Percentiles rank a stretch among this genome's conserved stretches.
Evolutionary conservation across 768 basidiomycete species (phyloP).

Genomic region (Suillus alpinus): DNA sequence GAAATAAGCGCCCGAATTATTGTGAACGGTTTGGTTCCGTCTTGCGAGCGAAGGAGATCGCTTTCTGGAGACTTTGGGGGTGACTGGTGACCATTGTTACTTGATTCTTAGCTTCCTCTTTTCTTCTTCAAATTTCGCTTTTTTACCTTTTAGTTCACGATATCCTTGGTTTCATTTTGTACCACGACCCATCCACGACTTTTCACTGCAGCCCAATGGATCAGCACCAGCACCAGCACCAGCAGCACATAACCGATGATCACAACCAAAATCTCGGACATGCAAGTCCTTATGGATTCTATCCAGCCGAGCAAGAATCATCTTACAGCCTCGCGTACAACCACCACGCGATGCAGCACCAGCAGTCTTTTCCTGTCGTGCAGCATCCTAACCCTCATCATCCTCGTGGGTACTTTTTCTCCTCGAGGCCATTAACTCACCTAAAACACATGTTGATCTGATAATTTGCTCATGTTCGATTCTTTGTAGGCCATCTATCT

Average conservation of each 20-base stretch:
- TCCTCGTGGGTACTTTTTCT: constrained; percentile 67
- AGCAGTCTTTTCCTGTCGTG: constrained; percentile 54
- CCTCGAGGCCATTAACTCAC: constrained; percentile 37
- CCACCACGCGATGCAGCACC: constrained; percentile 47
- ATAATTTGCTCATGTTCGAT: constrained; percentile 51
- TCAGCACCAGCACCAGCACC: constrained; percentile 37
- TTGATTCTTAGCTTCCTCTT: constrained; percentile 32
- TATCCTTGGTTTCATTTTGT: constrained; percentile 29
- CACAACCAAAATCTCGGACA: constrained; percentile 40
- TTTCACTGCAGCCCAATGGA: constrained; percentile 46
- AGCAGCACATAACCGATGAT: constrained; percentile 49
- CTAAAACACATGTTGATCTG: constrained; percentile 63
- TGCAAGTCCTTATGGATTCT: constrained; percentile 47
- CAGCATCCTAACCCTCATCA: constrained; percentile 58
- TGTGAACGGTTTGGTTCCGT: constrained; percentile 21
- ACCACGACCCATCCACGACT: constrained; percentile 33
- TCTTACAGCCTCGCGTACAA: constrained; percentile 53
- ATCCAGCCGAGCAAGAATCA: constrained; percentile 52
- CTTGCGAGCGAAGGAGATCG: constrained; percentile 28
- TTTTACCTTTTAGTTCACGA: constrained; percentile 34
- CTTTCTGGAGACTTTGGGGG: constrained; percentile 14
- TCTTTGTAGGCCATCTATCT: constrained; percentile 58
- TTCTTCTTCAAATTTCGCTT: constrained; percentile 32
- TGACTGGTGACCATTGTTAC: constrained; percentile 24
- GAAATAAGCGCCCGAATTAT: not conserved